Conservation (phyloP, 169 alveolate genomes). For the Plasmodium ovale region DNA sequence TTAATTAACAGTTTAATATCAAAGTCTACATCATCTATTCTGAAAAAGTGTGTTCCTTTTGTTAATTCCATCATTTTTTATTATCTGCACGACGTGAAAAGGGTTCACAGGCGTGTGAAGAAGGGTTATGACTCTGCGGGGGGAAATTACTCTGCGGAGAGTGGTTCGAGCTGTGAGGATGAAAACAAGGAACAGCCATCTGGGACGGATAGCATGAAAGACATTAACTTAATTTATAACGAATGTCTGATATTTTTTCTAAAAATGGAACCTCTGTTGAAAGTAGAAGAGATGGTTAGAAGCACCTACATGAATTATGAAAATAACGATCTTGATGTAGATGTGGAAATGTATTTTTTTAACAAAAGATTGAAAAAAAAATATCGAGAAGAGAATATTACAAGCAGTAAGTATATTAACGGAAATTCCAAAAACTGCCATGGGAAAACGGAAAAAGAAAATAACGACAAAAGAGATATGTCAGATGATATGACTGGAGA, state of each 20-base stretch:
- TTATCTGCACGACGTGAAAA: constrained; percentile 30
- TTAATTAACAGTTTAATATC: constrained; percentile 53
- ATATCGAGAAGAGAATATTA: neutral
- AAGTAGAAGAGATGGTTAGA: constrained; percentile 7
- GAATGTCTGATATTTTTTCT: constrained; percentile 44
- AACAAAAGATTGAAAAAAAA: constrained; percentile 56
- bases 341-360: constrained; percentile 73
- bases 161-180: neutral
- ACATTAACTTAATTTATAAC: constrained; percentile 21
- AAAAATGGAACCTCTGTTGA: constrained; percentile 38
- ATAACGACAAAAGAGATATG: neutral
- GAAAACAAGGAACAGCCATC: neutral
- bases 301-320: constrained; percentile 13
- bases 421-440: neutral
- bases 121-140: neutral
- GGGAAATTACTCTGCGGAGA: neutral
- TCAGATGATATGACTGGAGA: neutral
- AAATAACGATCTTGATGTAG: constrained; percentile 49
- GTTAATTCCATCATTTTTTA: constrained; percentile 28
- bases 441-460: neutral
- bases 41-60: constrained; percentile 60
- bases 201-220: neutral
- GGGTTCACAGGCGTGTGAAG: neutral
- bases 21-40: constrained; percentile 2
- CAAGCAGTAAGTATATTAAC: neutral